A percentile compares a stretch with the other conserved stretches of the same genome.
Conservation (phyloP, 768 basidiomycete genomes). For the Pleurotus platypus region DNA sequence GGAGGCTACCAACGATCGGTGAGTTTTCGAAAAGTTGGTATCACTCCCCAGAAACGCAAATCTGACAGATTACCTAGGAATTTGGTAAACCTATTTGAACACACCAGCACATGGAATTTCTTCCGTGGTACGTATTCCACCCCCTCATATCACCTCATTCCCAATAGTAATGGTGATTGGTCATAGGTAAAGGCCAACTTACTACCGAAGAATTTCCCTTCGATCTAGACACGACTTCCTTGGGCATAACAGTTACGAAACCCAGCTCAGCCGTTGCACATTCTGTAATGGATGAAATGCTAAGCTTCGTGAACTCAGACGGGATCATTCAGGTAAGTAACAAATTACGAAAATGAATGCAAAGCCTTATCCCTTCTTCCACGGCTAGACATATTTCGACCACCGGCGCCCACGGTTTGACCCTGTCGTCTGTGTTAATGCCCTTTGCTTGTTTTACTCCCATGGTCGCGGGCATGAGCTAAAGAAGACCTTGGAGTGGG, state of each 20-base stretch:
- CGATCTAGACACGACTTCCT: conserved; percentile 58
- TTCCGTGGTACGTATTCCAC: conserved; percentile 35
- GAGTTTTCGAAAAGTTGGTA: conserved; percentile 10
- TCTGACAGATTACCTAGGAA: conserved; percentile 22
- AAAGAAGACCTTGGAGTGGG: conserved; percentile 41
- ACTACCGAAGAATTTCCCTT: conserved; percentile 48
- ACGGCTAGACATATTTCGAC: conserved; percentile 48
- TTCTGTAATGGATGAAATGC: conserved; percentile 56
- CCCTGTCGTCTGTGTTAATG: conserved; percentile 51
- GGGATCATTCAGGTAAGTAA: conserved; percentile 44
- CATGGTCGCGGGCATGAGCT: conserved; percentile 46
- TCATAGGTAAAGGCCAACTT: conserved; percentile 31
- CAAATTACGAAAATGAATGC: no score
- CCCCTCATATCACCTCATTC: not conserved
- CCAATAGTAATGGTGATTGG: not conserved
- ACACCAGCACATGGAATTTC: conserved; percentile 49
- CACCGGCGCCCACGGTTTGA: conserved; percentile 47
- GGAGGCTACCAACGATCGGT: conserved; percentile 47
- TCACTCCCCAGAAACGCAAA: not conserved
- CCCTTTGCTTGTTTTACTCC: conserved; percentile 45
- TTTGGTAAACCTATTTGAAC: conserved; percentile 40
- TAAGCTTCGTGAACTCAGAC: conserved; percentile 43
- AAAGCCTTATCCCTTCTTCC: conserved; percentile 1
- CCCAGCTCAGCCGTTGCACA: conserved; percentile 26
- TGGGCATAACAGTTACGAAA: conserved; percentile 42